Conservation (phyloP, 805 yeast species). For the Yamadazyma sp. region DNA sequence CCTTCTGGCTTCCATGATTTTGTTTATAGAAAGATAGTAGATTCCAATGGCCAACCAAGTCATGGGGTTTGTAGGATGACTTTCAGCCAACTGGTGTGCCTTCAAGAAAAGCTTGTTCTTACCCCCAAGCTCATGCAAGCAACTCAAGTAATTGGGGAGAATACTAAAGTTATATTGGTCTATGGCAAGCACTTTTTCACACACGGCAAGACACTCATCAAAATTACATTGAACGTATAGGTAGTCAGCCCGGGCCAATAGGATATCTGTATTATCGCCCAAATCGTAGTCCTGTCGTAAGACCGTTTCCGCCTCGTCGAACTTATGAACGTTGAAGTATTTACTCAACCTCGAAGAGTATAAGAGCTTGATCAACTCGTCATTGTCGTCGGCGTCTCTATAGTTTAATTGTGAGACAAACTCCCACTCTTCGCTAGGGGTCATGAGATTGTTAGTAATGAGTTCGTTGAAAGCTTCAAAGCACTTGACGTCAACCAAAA, state of each 20-base stretch:
- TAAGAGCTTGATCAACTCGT: constrained; percentile 72
- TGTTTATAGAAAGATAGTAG: constrained; percentile 74
- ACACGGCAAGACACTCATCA: constrained; percentile 69
- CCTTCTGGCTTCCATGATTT: constrained; percentile 78
- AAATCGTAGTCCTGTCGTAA: constrained; percentile 72
- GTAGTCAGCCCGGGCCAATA: constrained; percentile 67
- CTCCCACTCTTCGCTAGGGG: constrained; percentile 88
- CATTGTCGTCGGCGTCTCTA: constrained; percentile 73
- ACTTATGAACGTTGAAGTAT: constrained; percentile 56
- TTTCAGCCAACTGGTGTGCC: constrained; percentile 84
- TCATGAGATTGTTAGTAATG: constrained; percentile 65
- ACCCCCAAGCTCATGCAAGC: constrained; percentile 81
- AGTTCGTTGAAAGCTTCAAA: constrained; percentile 88
- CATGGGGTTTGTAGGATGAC: constrained; percentile 74
- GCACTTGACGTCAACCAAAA: constrained; percentile 84
- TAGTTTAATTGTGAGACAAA: constrained; percentile 64
- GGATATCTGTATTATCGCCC: constrained; percentile 65
- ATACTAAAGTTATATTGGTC: constrained; percentile 74
- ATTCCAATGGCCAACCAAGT: constrained; percentile 94
- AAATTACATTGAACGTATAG: constrained; percentile 75
- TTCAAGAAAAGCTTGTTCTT: constrained; percentile 75
- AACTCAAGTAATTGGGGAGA: constrained; percentile 77
- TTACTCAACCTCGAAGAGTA: constrained; percentile 78
- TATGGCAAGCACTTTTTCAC: constrained; percentile 56
- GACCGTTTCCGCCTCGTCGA: constrained; percentile 63